Evolutionary conservation across 2,329 filamentous ascomycete species (phyloP), one percentile per base, ranked within the genome.

Genomic region (Lachnellula subtilissima): DNA sequence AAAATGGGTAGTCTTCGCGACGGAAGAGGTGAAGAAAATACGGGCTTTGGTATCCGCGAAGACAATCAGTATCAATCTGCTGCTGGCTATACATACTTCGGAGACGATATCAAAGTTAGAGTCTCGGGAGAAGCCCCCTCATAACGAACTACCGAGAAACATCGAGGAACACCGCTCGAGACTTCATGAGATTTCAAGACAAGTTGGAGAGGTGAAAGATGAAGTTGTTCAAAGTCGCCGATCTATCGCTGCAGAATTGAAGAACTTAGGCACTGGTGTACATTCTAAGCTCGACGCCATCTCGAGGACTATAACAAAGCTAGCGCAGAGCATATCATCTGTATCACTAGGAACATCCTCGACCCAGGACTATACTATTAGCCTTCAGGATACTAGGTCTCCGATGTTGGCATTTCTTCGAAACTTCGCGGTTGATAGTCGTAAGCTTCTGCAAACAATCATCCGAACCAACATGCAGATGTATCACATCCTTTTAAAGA

Each of bases 21-120:
- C n/a, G 2, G 52, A 53, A 28, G 35, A 53, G 5, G 35, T 53
- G 15, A 25, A 28, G 35, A 53, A 53, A 17, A 17, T 53, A 28
- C 36, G 52, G 36, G 52, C 52, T 28, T 17, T 49, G 12, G 37
- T 53, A 35, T 48, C 45, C 12, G 52, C 45, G 12, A 53, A 53
- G 12, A 48, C 32, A n/a, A 25, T 48, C 17, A 42, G 25, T n/a
- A 53, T 53, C 19, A 53, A 39, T 22, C 23, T 53, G 5, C 19
- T 53, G 5, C 22, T 49, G 5, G 23, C 25, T n/a, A 28, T 48
- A 4, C 35, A 53, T 17, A 48, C 36, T 5, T 35, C 42, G 23
- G 42, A 53, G 17, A 48, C 43, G 22, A 19, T 40, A 23, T 45
- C 35, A 17, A 22, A 48, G 12, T 25, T 50, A 9, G 48, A 37